phyloP scores from a whole-genome alignment of 2,329 filamentous ascomycete genomes.

The Aciculosporium take region DNA sequence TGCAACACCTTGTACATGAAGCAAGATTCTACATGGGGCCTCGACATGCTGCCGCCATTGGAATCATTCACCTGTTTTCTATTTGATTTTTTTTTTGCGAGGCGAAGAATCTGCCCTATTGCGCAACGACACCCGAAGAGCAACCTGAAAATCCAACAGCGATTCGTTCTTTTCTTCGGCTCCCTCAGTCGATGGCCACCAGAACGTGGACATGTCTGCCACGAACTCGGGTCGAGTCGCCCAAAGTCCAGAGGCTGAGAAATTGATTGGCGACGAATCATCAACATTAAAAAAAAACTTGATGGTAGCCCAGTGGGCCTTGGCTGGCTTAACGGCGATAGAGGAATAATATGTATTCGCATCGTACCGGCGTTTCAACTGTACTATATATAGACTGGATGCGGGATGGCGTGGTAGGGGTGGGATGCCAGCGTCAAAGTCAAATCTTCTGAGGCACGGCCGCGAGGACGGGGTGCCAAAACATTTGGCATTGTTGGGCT shows the following conservation, averaged over 20 bases:
- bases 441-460: too few relatives aligned
- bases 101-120: neutral
- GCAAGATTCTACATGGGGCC: neutral
- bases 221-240: neutral
- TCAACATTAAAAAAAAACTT: neutral
- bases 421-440: too few relatives aligned
- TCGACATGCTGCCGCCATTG: conserved; percentile 9
- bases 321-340: conserved; percentile 4
- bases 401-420: neutral
- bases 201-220: neutral
- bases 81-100: neutral
- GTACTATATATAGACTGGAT: conserved; percentile 19
- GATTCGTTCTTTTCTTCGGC: neutral
- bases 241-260: too few relatives aligned
- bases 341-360: conserved; percentile 12
- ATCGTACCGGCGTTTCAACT: conserved; percentile 20
- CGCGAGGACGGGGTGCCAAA: too few relatives aligned
- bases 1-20: neutral
- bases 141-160: neutral
- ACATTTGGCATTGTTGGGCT: too few relatives aligned
- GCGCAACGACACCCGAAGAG: neutral
- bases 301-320: neutral
- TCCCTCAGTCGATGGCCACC: neutral
- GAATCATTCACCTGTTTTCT: neutral
- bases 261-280: neutral